Evolutionary conservation across 257 asterid genomes (phyloP).

Genomic region (Primulina huaijiensis): DNA sequence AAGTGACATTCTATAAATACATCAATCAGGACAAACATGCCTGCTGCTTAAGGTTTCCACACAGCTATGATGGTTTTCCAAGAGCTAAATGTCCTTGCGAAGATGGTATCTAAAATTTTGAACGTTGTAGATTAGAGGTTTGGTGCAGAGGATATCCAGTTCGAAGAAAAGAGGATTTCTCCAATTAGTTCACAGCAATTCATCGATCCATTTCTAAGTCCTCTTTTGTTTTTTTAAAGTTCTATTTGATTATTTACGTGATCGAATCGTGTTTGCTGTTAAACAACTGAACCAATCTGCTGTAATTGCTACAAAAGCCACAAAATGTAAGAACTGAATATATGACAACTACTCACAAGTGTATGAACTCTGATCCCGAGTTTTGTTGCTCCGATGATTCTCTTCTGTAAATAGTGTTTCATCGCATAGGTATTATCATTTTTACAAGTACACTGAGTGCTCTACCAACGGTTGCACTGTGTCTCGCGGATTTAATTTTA

Average conservation of each 20-base stretch:
- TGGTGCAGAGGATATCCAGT: constrained; percentile 39
- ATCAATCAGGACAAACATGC: constrained; percentile 26
- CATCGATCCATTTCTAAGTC: constrained; percentile 33
- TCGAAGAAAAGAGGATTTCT: constrained; percentile 38
- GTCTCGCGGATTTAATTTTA: no score
- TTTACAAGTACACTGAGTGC: neutral
- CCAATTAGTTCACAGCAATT: constrained; percentile 55
- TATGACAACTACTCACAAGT: neutral
- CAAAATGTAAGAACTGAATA: constrained; percentile 30
- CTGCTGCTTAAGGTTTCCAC: constrained; percentile 25
- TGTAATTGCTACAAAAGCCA: constrained; percentile 28
- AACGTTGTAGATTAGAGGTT: constrained; percentile 55
- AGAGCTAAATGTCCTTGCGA: constrained; percentile 14
- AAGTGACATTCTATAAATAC: constrained; percentile 1
- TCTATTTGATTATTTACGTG: constrained; percentile 49
- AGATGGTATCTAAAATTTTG: constrained; percentile 43
- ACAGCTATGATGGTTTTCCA: constrained; percentile 21
- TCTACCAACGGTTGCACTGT: no score
- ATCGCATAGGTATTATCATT: no score
- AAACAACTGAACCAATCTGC: constrained; percentile 23
- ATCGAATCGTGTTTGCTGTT: constrained; percentile 41
- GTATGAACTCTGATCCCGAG: neutral
- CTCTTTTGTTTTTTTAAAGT: constrained; percentile 5
- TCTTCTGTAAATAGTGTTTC: neutral
- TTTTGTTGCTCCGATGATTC: neutral